Evolutionary conservation across 2,329 filamentous ascomycete species (phyloP).

Genomic region (Calonectria fujianensis): DNA sequence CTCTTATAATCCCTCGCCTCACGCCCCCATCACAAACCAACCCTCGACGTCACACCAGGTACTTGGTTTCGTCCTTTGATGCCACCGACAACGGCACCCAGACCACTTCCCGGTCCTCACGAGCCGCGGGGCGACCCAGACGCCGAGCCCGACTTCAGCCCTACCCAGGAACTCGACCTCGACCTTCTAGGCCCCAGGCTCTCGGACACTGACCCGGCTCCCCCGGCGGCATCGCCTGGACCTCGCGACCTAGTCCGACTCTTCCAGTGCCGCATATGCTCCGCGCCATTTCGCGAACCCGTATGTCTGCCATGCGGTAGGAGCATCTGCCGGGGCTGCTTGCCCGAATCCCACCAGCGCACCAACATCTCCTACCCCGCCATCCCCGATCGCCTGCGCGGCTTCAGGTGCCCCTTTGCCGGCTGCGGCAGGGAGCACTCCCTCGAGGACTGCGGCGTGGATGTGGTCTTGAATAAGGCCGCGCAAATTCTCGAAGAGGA

Average conservation of each 20-base stretch:
- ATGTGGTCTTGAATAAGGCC: slow-evolving; percentile 86
- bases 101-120: slow-evolving; percentile 23
- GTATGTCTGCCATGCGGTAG: slow-evolving; percentile 88
- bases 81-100: slow-evolving; percentile 29
- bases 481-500: slow-evolving; percentile 75
- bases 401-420: slow-evolving; percentile 83
- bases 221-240: slow-evolving; percentile 25
- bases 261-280: slow-evolving; percentile 86
- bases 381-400: slow-evolving; percentile 78
- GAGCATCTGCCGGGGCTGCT: slow-evolving; percentile 83
- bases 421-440: slow-evolving; percentile 84
- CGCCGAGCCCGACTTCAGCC: slow-evolving; percentile 15
- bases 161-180: not conserved
- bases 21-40: not conserved
- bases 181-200: not conserved
- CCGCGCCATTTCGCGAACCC: slow-evolving; percentile 79
- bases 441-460: slow-evolving; percentile 82
- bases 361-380: slow-evolving; percentile 86
- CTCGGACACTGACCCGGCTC: not conserved
- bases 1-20: slow-evolving; percentile 16
- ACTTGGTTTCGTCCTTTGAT: slow-evolving; percentile 18
- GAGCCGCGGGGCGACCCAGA: slow-evolving; percentile 29
- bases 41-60: not conserved
- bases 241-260: slow-evolving; percentile 74
- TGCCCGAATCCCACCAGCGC: slow-evolving; percentile 80